Percentiles rank a stretch among this genome's conserved stretches.
These are phyloP conservation scores for Spathaspora arborariae DNA, from an alignment of 805 yeast species.

Conservation along the genomic window DNA sequence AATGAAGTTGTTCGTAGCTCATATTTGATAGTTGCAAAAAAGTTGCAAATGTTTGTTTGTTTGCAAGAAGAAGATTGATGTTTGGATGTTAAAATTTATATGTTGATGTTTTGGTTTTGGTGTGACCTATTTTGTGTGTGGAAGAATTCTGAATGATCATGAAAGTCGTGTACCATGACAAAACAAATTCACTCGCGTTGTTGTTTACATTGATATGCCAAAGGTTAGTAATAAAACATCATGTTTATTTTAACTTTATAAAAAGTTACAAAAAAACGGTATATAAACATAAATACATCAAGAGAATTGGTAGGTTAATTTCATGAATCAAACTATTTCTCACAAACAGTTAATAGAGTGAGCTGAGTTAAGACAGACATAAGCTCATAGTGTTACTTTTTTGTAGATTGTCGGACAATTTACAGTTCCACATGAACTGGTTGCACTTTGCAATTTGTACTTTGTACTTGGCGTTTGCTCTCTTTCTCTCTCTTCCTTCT, in stretches of 20 bases:
- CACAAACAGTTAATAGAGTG: too few species aligned
- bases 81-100: slow-evolving; percentile 3
- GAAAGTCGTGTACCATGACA: slow-evolving; percentile 1
- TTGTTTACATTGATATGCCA: too few species aligned
- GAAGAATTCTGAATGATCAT: not conserved
- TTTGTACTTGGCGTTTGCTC: too few species aligned
- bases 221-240: not conserved
- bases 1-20: slow-evolving; percentile 1
- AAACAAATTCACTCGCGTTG: not conserved
- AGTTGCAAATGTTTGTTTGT: not conserved
- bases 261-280: not conserved
- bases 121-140: not conserved
- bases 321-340: too few species aligned
- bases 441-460: too few species aligned
- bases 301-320: not conserved
- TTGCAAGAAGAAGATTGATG: slow-evolving; percentile 3
- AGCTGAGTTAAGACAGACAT: too few species aligned
- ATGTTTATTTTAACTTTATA: not conserved
- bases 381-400: too few species aligned
- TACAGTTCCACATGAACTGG: too few species aligned
- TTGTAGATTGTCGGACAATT: too few species aligned
- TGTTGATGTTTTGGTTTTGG: slow-evolving; percentile 1
- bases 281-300: not conserved
- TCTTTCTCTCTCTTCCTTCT: not conserved
- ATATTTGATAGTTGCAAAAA: not conserved